A percentile compares a stretch with the other conserved stretches of the same genome.
Conservation (phyloP, 202 grass and related monocot species). For the Cymbopogon flexuosus region DNA sequence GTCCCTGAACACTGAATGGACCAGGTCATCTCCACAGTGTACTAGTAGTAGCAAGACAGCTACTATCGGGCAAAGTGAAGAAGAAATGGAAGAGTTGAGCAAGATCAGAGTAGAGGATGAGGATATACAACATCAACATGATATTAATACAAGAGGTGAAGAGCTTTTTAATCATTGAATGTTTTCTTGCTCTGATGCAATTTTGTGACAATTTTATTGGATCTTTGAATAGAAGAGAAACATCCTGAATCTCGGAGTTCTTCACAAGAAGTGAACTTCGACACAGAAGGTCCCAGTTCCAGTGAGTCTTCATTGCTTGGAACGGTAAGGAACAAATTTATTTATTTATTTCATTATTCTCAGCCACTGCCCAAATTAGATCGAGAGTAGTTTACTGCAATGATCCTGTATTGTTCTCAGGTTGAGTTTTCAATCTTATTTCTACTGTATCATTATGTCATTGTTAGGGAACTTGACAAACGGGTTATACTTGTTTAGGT, state of each 20-base stretch:
- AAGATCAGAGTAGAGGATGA: conserved; percentile 7
- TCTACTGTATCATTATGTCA: neutral
- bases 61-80: conserved; percentile 21
- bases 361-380: neutral
- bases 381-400: no score
- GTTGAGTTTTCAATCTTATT: neutral
- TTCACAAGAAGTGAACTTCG: neutral
- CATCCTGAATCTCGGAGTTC: conserved; percentile 25
- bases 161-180: neutral
- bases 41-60: conserved; percentile 7
- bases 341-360: neutral
- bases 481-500: conserved; percentile 29
- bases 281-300: neutral
- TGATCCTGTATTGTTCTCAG: neutral
- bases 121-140: conserved; percentile 8
- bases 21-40: conserved; percentile 9
- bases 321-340: conserved; percentile 20
- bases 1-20: neutral
- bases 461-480: conserved; percentile 17
- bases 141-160: conserved; percentile 20
- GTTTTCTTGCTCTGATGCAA: conserved; percentile 12
- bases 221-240: conserved; percentile 31
- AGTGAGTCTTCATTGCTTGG: conserved; percentile 8
- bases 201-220: neutral
- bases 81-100: conserved; percentile 19